Percentiles rank a stretch among this genome's conserved stretches.
Conservation (phyloP, 2,329 filamentous ascomycete genomes). For the Colletotrichum scovillei region DNA sequence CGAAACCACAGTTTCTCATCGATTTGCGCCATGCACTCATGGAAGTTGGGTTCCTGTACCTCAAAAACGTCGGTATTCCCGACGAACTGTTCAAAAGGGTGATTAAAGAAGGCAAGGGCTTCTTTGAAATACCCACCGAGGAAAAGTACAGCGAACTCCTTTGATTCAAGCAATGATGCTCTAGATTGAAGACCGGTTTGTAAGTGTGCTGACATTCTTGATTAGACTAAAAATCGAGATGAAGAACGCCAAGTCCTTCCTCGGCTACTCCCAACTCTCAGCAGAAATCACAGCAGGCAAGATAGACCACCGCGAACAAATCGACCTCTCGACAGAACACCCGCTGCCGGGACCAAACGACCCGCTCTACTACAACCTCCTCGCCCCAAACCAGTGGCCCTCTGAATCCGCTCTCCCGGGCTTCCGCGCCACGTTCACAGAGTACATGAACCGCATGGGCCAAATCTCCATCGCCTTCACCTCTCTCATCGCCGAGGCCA, state of each 20-base stretch:
- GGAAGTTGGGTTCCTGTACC: constrained; percentile 89
- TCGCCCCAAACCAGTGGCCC: constrained; percentile 86
- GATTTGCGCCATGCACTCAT: constrained; percentile 81
- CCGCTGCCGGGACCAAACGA: constrained; percentile 69
- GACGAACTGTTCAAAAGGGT: constrained; percentile 73
- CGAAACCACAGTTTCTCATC: constrained; percentile 78
- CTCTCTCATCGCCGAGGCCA: constrained; percentile 84
- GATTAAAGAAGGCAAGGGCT: constrained; percentile 73
- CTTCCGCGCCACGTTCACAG: constrained; percentile 76
- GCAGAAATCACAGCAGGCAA: constrained; percentile 79
- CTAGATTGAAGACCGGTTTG: not conserved
- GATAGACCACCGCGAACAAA: constrained; percentile 85
- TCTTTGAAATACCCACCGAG: constrained; percentile 80
- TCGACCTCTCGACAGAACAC: constrained; percentile 87
- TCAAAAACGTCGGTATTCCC: constrained; percentile 82
- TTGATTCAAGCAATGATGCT: not conserved
- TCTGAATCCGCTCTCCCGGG: constrained; percentile 68
- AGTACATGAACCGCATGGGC: constrained; percentile 84
- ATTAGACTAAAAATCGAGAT: constrained; percentile 74
- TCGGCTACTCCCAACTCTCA: constrained; percentile 75
- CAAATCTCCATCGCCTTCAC: constrained; percentile 79
- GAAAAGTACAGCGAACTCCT: constrained; percentile 70
- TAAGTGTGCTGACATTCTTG: constrained; percentile 1
- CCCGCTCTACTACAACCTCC: constrained; percentile 79
- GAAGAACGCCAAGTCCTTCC: constrained; percentile 78